Conservation (phyloP, 257 asterid genomes). For the Pogostemon cablin region DNA sequence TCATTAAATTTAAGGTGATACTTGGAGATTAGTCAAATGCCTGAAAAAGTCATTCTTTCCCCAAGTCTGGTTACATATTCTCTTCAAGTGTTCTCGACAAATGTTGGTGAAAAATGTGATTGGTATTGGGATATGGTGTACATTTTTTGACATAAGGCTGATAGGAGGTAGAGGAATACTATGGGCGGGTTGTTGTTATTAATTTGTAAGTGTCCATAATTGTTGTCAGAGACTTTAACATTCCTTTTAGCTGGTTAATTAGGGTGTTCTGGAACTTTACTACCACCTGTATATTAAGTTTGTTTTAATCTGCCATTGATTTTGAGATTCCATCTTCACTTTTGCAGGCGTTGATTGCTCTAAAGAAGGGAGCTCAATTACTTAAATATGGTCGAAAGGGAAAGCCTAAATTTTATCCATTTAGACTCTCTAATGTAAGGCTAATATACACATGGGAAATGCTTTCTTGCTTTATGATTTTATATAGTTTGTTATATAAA, state of each 20-base stretch:
- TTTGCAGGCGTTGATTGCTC: conserved; percentile 72
- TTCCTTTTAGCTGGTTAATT: conserved; percentile 21
- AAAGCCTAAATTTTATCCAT: conserved; percentile 80
- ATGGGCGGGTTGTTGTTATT: not conserved
- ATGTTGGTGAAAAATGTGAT: not conserved
- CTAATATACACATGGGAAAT: conserved; percentile 24
- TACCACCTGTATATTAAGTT: not conserved
- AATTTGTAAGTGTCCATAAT: conserved; percentile 20
- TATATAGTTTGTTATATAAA: conserved; percentile 1
- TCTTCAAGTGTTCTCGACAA: not conserved
- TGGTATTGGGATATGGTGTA: conserved; percentile 1
- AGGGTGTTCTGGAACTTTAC: conserved; percentile 1
- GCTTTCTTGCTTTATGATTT: conserved; percentile 25
- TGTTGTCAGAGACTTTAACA: conserved; percentile 7
- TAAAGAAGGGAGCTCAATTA: conserved; percentile 87
- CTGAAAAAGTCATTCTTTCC: not conserved
- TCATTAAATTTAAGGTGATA: not conserved
- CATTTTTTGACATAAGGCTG: conserved; percentile 5
- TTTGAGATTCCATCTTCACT: conserved; percentile 19
- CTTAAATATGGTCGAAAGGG: conserved; percentile 91
- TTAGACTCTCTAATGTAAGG: conserved; percentile 83
- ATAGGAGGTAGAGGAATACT: not conserved
- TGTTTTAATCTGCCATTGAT: conserved; percentile 11
- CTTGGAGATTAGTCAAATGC: not conserved
- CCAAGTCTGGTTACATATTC: not conserved